Evolutionary conservation across 805 yeast genomes (phyloP).

Genomic region (Zygotorulaspora danielsina): DNA sequence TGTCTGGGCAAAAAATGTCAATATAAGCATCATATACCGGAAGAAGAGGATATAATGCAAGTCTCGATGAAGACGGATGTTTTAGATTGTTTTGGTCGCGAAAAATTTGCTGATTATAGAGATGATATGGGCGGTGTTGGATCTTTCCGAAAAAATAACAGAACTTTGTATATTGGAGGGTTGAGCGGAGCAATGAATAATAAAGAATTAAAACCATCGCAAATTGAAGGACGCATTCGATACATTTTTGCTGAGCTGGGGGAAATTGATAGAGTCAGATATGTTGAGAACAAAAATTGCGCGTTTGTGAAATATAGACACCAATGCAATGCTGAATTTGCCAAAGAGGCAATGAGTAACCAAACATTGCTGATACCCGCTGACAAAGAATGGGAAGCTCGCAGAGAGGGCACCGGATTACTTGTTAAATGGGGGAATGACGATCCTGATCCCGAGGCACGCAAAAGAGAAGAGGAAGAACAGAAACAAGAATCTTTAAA

Average conservation of each 20-base stretch:
- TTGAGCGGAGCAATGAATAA: constrained; percentile 41
- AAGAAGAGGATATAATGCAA: constrained; percentile 50
- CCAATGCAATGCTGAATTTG: constrained; percentile 84
- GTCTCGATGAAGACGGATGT: constrained; percentile 41
- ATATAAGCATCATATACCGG: constrained; percentile 75
- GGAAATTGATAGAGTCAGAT: constrained; percentile 59
- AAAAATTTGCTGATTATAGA: constrained; percentile 70
- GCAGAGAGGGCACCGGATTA: constrained; percentile 40
- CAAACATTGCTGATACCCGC: constrained; percentile 54
- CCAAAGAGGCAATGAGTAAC: constrained; percentile 88
- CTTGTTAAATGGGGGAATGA: constrained; percentile 82
- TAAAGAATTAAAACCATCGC: constrained; percentile 38
- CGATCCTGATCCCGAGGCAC: constrained; percentile 65
- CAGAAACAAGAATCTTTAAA: constrained; percentile 24
- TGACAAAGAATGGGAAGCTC: constrained; percentile 50
- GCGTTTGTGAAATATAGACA: constrained; percentile 71
- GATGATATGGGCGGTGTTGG: constrained; percentile 97
- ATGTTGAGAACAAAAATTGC: constrained; percentile 56
- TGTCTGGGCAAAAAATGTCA: constrained; percentile 70
- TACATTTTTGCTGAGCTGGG: constrained; percentile 68
- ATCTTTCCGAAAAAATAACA: constrained; percentile 60
- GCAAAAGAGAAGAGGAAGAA: constrained; percentile 29
- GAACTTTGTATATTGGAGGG: constrained; percentile 73
- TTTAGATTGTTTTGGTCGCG: constrained; percentile 90
- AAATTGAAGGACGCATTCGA: constrained; percentile 38